Base-by-base conservation (phyloP, 768 basidiomycete genomes). In the Hygrophoropsis aurantiaca region DNA sequence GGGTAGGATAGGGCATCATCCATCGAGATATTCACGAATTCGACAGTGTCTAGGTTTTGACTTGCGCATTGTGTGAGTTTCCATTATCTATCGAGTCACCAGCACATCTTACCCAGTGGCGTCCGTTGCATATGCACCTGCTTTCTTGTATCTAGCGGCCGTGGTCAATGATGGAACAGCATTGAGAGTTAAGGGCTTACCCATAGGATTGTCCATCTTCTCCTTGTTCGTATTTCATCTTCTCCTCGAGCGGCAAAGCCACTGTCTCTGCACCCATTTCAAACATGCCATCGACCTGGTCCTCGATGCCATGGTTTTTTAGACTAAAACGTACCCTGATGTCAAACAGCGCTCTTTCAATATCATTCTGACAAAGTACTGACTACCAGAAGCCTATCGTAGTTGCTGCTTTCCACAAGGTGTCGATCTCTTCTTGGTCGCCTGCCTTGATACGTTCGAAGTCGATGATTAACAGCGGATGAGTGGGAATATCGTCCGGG, bases 1-100 rank as follows among this genome's bases (percentile, higher is more conserved):
- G 85, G 86, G 67, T 75, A 86, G 0, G 80, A 74, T 0, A 87
- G 58, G 0, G 74, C 82, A 52, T 89, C 86, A 56, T 89, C 85
- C 57, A 84, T 84, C 0, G 84, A 70, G 25, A 87, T 62, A 55
- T 85, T 85, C 48, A 87, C 69, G 60, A 84, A 85, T 56, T 87
- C 82, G 3, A 74, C 71, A 0, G 72, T 73, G 56, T 87, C 85
- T 15, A 61, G 54, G 39, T 73, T 47, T 5, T 23, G 40, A 1
- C 56, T 60, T n/a, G n/a, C n/a, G 11, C 37, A 13, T 30, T 13
- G 6, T 13, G 27, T 30, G 27, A 7, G 27, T 7, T 6, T 30
- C 27, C 27, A n/a, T 16, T 6, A 38, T n/a, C 16, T 9, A 6
- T 16, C 16, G 16, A 16, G n/a, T n/a, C n/a, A 16, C 36, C 7